phyloP scores from a whole-genome alignment of 2,329 filamentous ascomycete species.

The Sporothrix protearum region DNA sequence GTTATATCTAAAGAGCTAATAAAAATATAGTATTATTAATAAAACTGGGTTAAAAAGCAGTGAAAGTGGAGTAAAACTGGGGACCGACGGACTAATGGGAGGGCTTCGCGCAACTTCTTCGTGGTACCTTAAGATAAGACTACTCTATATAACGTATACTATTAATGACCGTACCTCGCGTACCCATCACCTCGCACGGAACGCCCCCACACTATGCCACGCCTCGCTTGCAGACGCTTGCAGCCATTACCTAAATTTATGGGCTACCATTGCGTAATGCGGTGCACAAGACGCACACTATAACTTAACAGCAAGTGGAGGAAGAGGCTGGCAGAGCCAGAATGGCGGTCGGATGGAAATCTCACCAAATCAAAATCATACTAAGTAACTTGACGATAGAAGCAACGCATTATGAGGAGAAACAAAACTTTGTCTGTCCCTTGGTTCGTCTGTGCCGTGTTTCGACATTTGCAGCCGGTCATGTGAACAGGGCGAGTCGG shows the following conservation, averaged over 20 bases:
- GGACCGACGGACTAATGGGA: too few species aligned
- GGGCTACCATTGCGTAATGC: neutral
- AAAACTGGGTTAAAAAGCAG: too few species aligned
- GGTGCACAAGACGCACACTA: neutral
- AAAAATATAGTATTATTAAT: too few species aligned
- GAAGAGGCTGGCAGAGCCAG: too few species aligned
- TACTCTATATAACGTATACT: too few species aligned
- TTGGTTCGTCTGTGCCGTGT: neutral
- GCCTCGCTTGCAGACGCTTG: neutral
- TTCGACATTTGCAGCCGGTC: slow-evolving; percentile 10
- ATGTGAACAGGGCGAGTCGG: neutral
- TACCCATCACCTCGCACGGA: too few species aligned
- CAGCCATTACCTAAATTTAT: neutral
- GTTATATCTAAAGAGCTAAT: too few species aligned
- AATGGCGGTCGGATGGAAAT: neutral
- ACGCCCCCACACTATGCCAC: slow-evolving; percentile 5
- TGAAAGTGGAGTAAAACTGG: too few species aligned
- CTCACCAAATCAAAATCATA: neutral
- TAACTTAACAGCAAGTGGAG: neutral
- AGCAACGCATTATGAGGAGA: too few species aligned
- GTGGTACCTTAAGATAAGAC: too few species aligned
- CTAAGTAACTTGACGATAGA: neutral
- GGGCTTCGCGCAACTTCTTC: too few species aligned
- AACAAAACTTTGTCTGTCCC: neutral
- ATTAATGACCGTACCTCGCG: too few species aligned